Percentiles rank a stretch among this genome's conserved stretches.
Evolutionary conservation across 2,329 filamentous ascomycete genomes (phyloP).

Genomic region (Akanthomyces dipterigenus): DNA sequence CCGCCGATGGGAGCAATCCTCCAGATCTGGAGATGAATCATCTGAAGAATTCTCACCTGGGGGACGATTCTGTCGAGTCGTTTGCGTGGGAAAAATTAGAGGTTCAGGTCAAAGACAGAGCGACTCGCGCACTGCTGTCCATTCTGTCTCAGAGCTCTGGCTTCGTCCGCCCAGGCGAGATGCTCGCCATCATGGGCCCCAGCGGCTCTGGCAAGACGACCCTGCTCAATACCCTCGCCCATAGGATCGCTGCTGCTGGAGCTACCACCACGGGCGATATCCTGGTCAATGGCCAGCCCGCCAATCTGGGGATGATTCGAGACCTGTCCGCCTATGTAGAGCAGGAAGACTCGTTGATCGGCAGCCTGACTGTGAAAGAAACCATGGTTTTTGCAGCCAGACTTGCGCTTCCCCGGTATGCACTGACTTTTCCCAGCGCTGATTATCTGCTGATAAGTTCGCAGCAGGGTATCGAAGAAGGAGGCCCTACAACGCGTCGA

Average conservation of each 20-base stretch:
- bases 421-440: neutral
- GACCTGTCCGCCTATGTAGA: constrained; percentile 72
- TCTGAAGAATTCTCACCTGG: constrained; percentile 37
- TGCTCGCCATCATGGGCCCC: constrained; percentile 78
- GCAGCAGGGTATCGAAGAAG: constrained; percentile 33
- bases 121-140: constrained; percentile 19
- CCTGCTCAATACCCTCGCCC: constrained; percentile 71
- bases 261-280: constrained; percentile 42
- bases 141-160: constrained; percentile 16
- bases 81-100: constrained; percentile 60
- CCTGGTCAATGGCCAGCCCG: constrained; percentile 52
- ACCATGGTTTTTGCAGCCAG: constrained; percentile 73
- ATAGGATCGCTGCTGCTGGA: constrained; percentile 40
- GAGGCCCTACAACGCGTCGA: constrained; percentile 59
- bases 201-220: constrained; percentile 73
- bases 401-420: constrained; percentile 37
- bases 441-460: neutral
- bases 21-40: constrained; percentile 10
- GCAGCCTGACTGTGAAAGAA: constrained; percentile 72
- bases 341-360: constrained; percentile 80
- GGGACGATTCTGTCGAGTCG: constrained; percentile 54
- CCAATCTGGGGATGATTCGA: constrained; percentile 51
- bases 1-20: neutral
- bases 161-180: constrained; percentile 46
- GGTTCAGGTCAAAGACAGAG: constrained; percentile 63